These are phyloP conservation scores for Boletellus emodensis DNA, from an alignment of 768 basidiomycete genomes.

Conservation along the genomic window DNA sequence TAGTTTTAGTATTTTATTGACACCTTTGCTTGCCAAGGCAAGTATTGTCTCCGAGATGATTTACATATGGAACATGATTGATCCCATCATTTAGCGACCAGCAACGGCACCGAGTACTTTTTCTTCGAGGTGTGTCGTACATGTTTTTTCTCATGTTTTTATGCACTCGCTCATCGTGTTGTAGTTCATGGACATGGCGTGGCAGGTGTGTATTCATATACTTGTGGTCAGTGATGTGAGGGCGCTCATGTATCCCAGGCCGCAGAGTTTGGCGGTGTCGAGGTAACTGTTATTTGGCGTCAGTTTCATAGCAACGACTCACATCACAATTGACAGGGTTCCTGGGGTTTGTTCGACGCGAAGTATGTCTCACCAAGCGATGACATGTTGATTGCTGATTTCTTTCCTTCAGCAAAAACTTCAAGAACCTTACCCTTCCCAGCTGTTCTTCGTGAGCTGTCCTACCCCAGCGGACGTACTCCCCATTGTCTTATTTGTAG, in stretches of 20 bases:
- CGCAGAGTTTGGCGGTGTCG: conserved; percentile 74
- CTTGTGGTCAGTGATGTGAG: not conserved
- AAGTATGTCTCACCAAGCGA: conserved; percentile 37
- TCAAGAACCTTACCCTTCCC: conserved; percentile 71
- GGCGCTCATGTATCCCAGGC: conserved; percentile 37
- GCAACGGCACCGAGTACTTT: conserved; percentile 81
- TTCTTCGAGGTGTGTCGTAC: conserved; percentile 63
- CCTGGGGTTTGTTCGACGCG: conserved; percentile 65
- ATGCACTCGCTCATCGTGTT: not conserved
- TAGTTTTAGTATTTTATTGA: conserved; percentile 67
- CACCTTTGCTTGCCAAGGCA: conserved; percentile 67
- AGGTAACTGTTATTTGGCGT: conserved; percentile 31
- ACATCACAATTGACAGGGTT: conserved; percentile 31
- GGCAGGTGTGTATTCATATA: conserved; percentile 54
- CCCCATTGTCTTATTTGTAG: conserved; percentile 8
- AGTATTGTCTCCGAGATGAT: conserved; percentile 2
- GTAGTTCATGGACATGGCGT: conserved; percentile 72
- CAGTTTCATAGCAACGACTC: conserved; percentile 6
- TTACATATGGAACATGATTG: not conserved
- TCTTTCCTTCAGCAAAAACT: conserved; percentile 47
- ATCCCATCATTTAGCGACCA: conserved; percentile 49
- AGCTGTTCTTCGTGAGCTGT: conserved; percentile 36
- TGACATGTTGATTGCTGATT: conserved; percentile 20
- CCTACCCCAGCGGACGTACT: not conserved
- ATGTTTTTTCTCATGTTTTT: not conserved